Base-by-base conservation (phyloP, 495 filamentous ascomycete genomes). In the Penicillium daleae region DNA sequence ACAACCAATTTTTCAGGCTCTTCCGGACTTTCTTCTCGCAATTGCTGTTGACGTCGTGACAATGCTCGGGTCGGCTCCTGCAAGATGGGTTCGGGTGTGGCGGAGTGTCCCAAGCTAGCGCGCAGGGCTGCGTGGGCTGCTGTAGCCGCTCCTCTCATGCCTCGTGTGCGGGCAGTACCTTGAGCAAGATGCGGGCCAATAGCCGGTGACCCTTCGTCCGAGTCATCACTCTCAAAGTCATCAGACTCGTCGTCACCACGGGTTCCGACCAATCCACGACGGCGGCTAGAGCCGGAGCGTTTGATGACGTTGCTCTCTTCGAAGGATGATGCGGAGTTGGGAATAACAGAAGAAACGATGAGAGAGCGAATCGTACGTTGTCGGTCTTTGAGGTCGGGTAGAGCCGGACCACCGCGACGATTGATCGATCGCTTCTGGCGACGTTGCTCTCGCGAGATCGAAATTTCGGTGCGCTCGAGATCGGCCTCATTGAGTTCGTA, bases 351-450 rank as follows among this genome's bases (percentile, higher is more conserved):
- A 22, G 95, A 97, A 3, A 99, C 92, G 59, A 98, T 84, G 64
- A 96, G 80, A 0, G 92, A 96, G 15, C 95, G 87, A 57, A 97
- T 92, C 2, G 94, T 97, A 42, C 93, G 86, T 71, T 92, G 92
- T 39, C 94, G 86, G 68, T 99, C 96, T 71, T 97, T 98, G 32
- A 99, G 85, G 78, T 99, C 95, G 13, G 95, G 95, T 40, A 99
- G 79, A 59, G 91, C 89, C n/a, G 96, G 95, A 1, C 95, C 95
- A 61, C 95, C 95, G 57, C 95, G 87, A 51, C 95, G 86, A 71
- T 97, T 97, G 58, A 97, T 90, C 5, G 93, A 97, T 39, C 95
- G 87, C 78, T 98, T 97, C 77, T 97, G 93, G 53, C 94, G 85
- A 60, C 95, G 85, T 75, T 96, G 92, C 72, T 99, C 95, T 66